A percentile compares a stretch with the other conserved stretches of the same genome.
phyloP scores from a whole-genome alignment of 768 basidiomycete species.

The Pleurotus pulmonarius region DNA sequence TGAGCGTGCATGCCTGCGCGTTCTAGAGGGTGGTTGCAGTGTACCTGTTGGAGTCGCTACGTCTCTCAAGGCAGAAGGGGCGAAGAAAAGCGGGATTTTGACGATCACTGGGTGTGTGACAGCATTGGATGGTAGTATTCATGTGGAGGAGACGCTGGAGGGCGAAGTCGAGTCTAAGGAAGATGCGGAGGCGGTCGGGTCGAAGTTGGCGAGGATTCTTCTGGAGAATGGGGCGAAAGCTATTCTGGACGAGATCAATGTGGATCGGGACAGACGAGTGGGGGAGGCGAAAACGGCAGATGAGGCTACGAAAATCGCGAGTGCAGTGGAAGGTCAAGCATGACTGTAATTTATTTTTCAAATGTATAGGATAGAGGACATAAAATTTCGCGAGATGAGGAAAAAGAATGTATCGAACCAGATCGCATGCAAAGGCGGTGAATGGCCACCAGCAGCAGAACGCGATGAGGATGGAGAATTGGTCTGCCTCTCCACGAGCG shows the following conservation, averaged over 20 bases:
- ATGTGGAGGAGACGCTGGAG: slow-evolving; percentile 64
- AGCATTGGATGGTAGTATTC: slow-evolving; percentile 65
- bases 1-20: slow-evolving; percentile 85
- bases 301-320: slow-evolving; percentile 11
- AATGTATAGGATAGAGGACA: background rate
- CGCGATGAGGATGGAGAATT: slow-evolving; percentile 21
- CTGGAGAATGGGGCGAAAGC: slow-evolving; percentile 68
- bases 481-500: slow-evolving; percentile 70
- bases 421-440: slow-evolving; percentile 21
- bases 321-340: background rate
- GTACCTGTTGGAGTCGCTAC: slow-evolving; percentile 89
- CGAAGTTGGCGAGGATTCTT: slow-evolving; percentile 58
- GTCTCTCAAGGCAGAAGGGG: slow-evolving; percentile 30
- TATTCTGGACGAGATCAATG: slow-evolving; percentile 83
- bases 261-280: slow-evolving; percentile 51
- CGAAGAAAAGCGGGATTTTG: slow-evolving; percentile 35
- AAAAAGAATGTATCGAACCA: slow-evolving; percentile 22
- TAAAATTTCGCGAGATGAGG: slow-evolving; percentile 1
- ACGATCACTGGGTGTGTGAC: slow-evolving; percentile 82
- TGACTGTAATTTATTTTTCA: background rate
- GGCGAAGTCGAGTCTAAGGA: slow-evolving; percentile 45
- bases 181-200: slow-evolving; percentile 71
- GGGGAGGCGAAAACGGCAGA: slow-evolving; percentile 34
- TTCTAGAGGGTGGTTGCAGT: slow-evolving; percentile 94
- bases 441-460: slow-evolving; percentile 15